Conservation (phyloP, 2,329 filamentous ascomycete genomes). For the Exophiala dermatitidis region DNA sequence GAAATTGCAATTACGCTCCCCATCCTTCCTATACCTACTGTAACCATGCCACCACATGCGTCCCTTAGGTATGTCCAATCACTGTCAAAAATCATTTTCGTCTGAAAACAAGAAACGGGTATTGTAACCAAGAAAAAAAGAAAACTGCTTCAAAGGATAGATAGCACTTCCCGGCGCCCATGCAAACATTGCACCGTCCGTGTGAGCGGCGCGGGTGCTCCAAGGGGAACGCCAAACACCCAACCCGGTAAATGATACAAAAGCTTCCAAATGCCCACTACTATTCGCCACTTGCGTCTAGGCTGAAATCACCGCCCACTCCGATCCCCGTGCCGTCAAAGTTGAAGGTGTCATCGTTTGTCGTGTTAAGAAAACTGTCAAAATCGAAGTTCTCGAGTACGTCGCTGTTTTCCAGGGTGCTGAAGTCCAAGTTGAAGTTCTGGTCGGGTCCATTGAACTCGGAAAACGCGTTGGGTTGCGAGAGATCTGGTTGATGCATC, state of each 20-base stretch:
- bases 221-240: conserved; percentile 16
- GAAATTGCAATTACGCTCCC: conserved; percentile 9
- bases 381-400: conserved; percentile 55
- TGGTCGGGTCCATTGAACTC: conserved; percentile 19
- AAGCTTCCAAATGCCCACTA: conserved; percentile 6
- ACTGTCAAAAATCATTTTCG: conserved; percentile 25
- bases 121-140: conserved; percentile 18
- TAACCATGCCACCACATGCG: conserved; percentile 15
- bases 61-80: conserved; percentile 22
- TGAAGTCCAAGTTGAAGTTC: conserved; percentile 33
- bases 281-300: conserved; percentile 23
- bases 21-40: conserved; percentile 10
- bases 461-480: conserved; percentile 17
- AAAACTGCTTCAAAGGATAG: conserved; percentile 7
- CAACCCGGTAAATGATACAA: conserved; percentile 21
- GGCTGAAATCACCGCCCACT: conserved; percentile 35
- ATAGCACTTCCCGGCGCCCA: conserved; percentile 6
- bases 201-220: conserved; percentile 11
- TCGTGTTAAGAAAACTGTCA: conserved; percentile 57
- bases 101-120: conserved; percentile 20
- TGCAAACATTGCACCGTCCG: conserved; percentile 11
- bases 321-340: conserved; percentile 37
- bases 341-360: conserved; percentile 40
- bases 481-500: conserved; percentile 26
- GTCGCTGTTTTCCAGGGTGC: conserved; percentile 40